Evolutionary conservation across 805 yeast species (phyloP).

Genomic region (Wickerhamomyces subpelliculosus): DNA sequence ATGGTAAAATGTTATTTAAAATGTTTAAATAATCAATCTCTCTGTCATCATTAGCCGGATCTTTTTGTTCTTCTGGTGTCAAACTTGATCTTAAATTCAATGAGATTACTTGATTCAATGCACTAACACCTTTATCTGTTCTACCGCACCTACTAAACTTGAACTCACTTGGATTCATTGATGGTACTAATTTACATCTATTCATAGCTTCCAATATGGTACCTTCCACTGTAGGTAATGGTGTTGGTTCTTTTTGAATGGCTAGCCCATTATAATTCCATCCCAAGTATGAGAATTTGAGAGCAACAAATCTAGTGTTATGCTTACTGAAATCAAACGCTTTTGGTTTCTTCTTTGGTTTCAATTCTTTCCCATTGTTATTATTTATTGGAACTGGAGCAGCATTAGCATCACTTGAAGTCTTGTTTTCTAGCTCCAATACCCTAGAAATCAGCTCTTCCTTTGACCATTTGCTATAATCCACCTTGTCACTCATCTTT

Average conservation of each 20-base stretch:
- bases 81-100: slow-evolving; percentile 67
- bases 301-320: slow-evolving; percentile 62
- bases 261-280: slow-evolving; percentile 95
- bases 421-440: slow-evolving; percentile 45
- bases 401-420: too few species aligned
- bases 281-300: slow-evolving; percentile 83
- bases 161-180: slow-evolving; percentile 52
- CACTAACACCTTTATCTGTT: slow-evolving; percentile 96
- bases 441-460: slow-evolving; percentile 56
- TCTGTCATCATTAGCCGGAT: slow-evolving; percentile 46
- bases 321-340: slow-evolving; percentile 61
- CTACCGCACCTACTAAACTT: slow-evolving; percentile 88
- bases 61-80: slow-evolving; percentile 51
- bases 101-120: slow-evolving; percentile 90
- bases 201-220: slow-evolving; percentile 64
- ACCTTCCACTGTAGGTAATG: slow-evolving; percentile 82
- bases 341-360: slow-evolving; percentile 29
- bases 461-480: slow-evolving; percentile 54
- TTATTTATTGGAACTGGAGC: slow-evolving; percentile 6
- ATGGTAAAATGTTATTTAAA: slow-evolving; percentile 71
- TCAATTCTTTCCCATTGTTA: slow-evolving; percentile 6
- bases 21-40: slow-evolving; percentile 76
- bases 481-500: slow-evolving; percentile 2
- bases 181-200: slow-evolving; percentile 57
- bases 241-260: slow-evolving; percentile 66